Evolutionary conservation across 1,284 basidiomycete genomes (phyloP).

Genomic region (Sanghuangporus baumii): DNA sequence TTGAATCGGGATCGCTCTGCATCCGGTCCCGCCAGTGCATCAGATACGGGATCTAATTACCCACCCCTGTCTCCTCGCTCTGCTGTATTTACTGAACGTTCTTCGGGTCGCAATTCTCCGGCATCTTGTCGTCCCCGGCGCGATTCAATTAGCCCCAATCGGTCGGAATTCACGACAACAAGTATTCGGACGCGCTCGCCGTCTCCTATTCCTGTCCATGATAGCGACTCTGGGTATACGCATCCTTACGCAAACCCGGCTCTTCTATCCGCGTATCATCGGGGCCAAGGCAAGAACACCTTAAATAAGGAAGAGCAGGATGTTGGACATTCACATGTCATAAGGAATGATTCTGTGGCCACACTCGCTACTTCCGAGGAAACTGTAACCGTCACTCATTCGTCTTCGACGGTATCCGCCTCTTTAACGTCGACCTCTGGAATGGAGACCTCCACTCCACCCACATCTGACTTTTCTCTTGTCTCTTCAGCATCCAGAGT

Average conservation of each 20-base stretch:
- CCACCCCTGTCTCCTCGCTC: slow-evolving; percentile 23
- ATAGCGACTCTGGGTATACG: slow-evolving; percentile 28
- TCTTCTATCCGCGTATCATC: slow-evolving; percentile 28
- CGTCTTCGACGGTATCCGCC: slow-evolving; percentile 35
- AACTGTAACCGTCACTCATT: slow-evolving; percentile 32
- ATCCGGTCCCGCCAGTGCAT: slow-evolving; percentile 17
- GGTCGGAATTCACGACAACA: slow-evolving; percentile 11
- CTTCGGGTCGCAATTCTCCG: slow-evolving; percentile 20
- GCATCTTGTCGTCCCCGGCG: slow-evolving; percentile 14
- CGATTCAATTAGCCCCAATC: slow-evolving; percentile 12
- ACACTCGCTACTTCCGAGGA: slow-evolving; percentile 48
- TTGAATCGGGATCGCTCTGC: slow-evolving; percentile 25
- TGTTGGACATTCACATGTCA: slow-evolving; percentile 18
- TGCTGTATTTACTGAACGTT: slow-evolving; percentile 22
- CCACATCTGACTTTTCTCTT: slow-evolving; percentile 42
- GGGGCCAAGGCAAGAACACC: slow-evolving; percentile 18
- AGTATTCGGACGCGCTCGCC: slow-evolving; percentile 14
- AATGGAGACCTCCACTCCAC: slow-evolving; percentile 34
- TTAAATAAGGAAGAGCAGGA: slow-evolving; percentile 17
- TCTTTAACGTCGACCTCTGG: slow-evolving; percentile 21
- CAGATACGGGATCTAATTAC: slow-evolving; percentile 17
- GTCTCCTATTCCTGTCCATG: slow-evolving; percentile 19
- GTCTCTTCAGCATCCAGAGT: slow-evolving; percentile 9
- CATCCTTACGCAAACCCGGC: slow-evolving; percentile 80
- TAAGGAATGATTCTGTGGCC: slow-evolving; percentile 43